Conservation (phyloP, 345 rosid species). For the Draba incana region DNA sequence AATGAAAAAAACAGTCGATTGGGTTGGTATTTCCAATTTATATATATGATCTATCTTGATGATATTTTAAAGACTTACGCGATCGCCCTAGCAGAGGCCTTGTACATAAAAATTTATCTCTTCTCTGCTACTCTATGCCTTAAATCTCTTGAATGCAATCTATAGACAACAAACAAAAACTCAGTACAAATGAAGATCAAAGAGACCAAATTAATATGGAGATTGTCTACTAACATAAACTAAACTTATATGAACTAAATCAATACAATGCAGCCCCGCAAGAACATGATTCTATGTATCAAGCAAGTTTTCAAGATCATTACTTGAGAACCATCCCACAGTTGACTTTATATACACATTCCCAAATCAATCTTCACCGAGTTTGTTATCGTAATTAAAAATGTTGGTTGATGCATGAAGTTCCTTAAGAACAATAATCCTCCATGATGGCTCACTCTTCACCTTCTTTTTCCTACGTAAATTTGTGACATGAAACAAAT, state of each 20-base stretch:
- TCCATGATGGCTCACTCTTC: slow-evolving; percentile 74
- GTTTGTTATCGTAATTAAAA: slow-evolving; percentile 94
- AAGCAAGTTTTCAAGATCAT: slow-evolving; percentile 23
- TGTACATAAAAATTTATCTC: slow-evolving; percentile 80
- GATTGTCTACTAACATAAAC: background rate
- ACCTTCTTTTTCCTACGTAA: slow-evolving; percentile 55
- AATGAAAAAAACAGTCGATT: too few relatives aligned
- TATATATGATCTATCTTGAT: too few relatives aligned
- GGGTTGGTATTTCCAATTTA: too few relatives aligned
- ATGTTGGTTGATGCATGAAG: slow-evolving; percentile 91
- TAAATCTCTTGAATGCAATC: slow-evolving; percentile 95
- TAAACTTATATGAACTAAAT: slow-evolving; percentile 6
- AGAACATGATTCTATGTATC: background rate
- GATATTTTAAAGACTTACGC: too few relatives aligned
- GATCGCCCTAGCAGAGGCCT: background rate
- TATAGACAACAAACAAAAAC: slow-evolving; percentile 37
- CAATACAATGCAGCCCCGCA: background rate
- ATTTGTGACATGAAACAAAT: slow-evolving; percentile 18
- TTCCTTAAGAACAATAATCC: slow-evolving; percentile 82
- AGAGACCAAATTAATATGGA: slow-evolving; percentile 9
- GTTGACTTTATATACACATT: slow-evolving; percentile 98
- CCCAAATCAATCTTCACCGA: slow-evolving; percentile 95
- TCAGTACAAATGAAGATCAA: slow-evolving; percentile 19
- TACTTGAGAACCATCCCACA: slow-evolving; percentile 98
- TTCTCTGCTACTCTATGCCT: slow-evolving; percentile 92